These are phyloP conservation scores for Vitis amurensis DNA, from an alignment of 164 flowering plant genomes.

Conservation along the genomic window DNA sequence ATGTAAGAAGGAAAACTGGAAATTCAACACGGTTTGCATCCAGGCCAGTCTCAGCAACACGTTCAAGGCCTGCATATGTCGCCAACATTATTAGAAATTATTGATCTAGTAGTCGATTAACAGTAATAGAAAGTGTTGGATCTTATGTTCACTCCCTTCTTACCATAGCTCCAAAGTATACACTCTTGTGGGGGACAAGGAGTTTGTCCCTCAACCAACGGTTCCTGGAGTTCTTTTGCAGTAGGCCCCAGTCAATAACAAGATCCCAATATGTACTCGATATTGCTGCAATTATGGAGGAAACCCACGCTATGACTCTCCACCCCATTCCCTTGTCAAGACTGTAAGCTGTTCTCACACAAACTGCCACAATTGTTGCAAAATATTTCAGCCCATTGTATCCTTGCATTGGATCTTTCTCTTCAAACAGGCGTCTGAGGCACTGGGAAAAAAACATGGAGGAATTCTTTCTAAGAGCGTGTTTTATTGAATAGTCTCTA, in stretches of 20 bases:
- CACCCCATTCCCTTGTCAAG: constrained; percentile 19
- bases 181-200: constrained; percentile 31
- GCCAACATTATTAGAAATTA: too few species aligned
- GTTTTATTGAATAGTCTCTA: too few species aligned
- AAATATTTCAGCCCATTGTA: constrained; percentile 47
- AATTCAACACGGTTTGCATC: constrained; percentile 55
- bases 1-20: constrained; percentile 41
- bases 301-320: constrained; percentile 28
- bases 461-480: background rate
- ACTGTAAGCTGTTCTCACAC: constrained; percentile 39
- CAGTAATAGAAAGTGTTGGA: background rate
- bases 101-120: too few species aligned
- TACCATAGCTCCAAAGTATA: constrained; percentile 57
- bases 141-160: constrained; percentile 3
- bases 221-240: constrained; percentile 35
- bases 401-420: constrained; percentile 42
- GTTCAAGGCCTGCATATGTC: constrained; percentile 49
- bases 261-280: constrained; percentile 51
- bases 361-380: constrained; percentile 42
- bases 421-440: constrained; percentile 42
- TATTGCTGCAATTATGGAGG: constrained; percentile 37
- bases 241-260: constrained; percentile 58
- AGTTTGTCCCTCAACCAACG: constrained; percentile 57
- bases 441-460: constrained; percentile 27
- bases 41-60: constrained; percentile 66